These are phyloP conservation scores for Aureobasidium musti DNA, from an alignment of 2,329 filamentous ascomycete genomes.

Conservation along the genomic window DNA sequence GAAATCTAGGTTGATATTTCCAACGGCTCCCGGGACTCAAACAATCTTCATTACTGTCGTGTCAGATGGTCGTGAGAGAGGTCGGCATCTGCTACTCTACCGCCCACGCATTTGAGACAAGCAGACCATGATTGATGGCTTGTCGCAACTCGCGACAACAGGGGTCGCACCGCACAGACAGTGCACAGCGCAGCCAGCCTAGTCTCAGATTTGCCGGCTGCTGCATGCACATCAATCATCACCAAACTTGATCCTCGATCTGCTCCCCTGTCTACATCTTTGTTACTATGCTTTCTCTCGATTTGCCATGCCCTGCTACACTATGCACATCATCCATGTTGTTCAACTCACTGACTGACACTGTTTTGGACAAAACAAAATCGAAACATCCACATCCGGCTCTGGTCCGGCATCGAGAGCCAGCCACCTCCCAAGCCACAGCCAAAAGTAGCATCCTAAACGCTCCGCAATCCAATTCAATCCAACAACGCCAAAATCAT, in stretches of 20 bases:
- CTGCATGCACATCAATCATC: conserved; percentile 11
- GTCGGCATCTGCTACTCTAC: neutral
- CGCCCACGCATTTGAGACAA: neutral
- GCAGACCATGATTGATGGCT: conserved; percentile 7
- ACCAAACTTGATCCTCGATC: neutral
- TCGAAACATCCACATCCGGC: too few species aligned
- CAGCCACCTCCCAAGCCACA: conserved; percentile 20
- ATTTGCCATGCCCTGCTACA: neutral
- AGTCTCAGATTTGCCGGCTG: conserved; percentile 8
- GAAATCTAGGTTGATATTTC: neutral
- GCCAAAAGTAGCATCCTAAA: conserved; percentile 4
- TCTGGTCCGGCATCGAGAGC: neutral
- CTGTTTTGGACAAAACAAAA: too few species aligned
- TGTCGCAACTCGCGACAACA: conserved; percentile 7
- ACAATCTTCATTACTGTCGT: conserved; percentile 8
- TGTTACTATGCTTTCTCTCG: neutral
- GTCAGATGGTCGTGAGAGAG: neutral
- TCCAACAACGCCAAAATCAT: neutral
- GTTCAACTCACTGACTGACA: too few species aligned
- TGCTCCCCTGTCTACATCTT: neutral
- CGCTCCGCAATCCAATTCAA: conserved; percentile 10
- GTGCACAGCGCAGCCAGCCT: neutral
- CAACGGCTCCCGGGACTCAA: conserved; percentile 8
- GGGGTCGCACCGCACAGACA: conserved; percentile 2
- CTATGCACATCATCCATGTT: neutral